Conservation (phyloP, 1,284 basidiomycete genomes). For the Austropuccinia psidii region DNA sequence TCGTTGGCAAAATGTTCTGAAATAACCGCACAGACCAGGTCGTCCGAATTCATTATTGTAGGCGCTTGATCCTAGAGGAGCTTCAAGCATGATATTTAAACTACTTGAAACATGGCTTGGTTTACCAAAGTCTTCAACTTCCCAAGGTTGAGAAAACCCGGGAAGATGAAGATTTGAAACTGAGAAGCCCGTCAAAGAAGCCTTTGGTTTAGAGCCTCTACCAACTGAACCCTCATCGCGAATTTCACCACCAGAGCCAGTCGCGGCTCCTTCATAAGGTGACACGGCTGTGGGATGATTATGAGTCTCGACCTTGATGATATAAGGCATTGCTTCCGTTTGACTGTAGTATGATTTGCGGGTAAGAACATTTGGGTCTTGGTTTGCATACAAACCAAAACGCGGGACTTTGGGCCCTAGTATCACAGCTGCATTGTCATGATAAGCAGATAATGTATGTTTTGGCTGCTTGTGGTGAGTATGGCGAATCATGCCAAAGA, state of each 20-base stretch:
- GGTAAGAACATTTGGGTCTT: background rate
- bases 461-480: conserved; percentile 54
- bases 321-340: conserved; percentile 72
- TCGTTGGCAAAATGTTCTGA: conserved; percentile 45
- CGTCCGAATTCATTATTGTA: conserved; percentile 99
- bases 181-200: conserved; percentile 86
- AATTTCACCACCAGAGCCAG: conserved; percentile 96
- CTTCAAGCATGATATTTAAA: conserved; percentile 94
- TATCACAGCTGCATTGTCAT: conserved; percentile 95
- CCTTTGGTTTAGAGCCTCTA: conserved; percentile 90
- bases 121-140: conserved; percentile 70
- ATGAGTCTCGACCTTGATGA: conserved; percentile 98
- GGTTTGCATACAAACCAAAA: conserved; percentile 53
- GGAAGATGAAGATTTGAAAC: conserved; percentile 91
- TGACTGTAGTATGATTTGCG: conserved; percentile 46
- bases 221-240: conserved; percentile 96
- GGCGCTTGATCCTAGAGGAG: conserved; percentile 83
- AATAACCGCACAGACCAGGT: conserved; percentile 58
- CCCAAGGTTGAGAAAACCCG: conserved; percentile 80
- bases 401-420: conserved; percentile 65
- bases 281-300: conserved; percentile 99
- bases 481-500: conserved; percentile 97
- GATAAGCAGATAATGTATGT: conserved; percentile 85
- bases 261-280: conserved; percentile 93
- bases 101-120: conserved; percentile 87